Conservation (phyloP, 2,329 filamentous ascomycete species). For the Diaporthe australafricana region DNA sequence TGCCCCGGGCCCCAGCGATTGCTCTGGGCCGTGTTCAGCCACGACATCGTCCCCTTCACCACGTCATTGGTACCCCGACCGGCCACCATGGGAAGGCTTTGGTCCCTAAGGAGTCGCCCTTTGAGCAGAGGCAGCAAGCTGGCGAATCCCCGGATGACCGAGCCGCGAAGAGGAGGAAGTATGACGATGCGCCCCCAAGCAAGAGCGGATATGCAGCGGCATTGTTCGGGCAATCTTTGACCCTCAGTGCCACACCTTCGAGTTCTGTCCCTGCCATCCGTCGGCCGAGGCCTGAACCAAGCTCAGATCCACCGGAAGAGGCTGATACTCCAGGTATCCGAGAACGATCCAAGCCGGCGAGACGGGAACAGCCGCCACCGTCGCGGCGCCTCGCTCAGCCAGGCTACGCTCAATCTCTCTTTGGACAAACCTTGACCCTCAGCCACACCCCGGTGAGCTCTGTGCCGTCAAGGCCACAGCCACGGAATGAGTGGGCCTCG, state of each 20-base stretch:
- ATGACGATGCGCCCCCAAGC: slow-evolving; percentile 52
- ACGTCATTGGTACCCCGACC: slow-evolving; percentile 73
- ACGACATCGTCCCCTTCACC: slow-evolving; percentile 60
- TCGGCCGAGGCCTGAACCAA: slow-evolving; percentile 32
- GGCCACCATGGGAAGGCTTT: slow-evolving; percentile 72
- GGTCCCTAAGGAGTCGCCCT: slow-evolving; percentile 71
- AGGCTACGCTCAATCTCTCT: slow-evolving; percentile 63
- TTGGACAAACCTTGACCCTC: slow-evolving; percentile 59
- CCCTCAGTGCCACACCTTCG: slow-evolving; percentile 52
- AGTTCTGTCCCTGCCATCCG: slow-evolving; percentile 47
- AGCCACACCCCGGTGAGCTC: slow-evolving; percentile 52
- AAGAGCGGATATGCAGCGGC: slow-evolving; percentile 63
- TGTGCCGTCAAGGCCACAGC: slow-evolving; percentile 42
- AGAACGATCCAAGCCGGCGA: neutral
- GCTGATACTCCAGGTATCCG: neutral
- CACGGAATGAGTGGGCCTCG: slow-evolving; percentile 13
- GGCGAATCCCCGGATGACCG: slow-evolving; percentile 42
- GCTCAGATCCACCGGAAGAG: slow-evolving; percentile 25
- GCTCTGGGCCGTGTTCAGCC: slow-evolving; percentile 50
- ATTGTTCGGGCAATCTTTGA: slow-evolving; percentile 60
- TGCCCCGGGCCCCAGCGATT: slow-evolving; percentile 40
- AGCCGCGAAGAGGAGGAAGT: slow-evolving; percentile 55
- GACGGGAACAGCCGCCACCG: slow-evolving; percentile 10
- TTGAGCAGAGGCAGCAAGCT: slow-evolving; percentile 64
- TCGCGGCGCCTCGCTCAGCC: slow-evolving; percentile 39